These are phyloP conservation scores for Polychaeton citri DNA, from an alignment of 2,329 filamentous ascomycete species.

Conservation along the genomic window DNA sequence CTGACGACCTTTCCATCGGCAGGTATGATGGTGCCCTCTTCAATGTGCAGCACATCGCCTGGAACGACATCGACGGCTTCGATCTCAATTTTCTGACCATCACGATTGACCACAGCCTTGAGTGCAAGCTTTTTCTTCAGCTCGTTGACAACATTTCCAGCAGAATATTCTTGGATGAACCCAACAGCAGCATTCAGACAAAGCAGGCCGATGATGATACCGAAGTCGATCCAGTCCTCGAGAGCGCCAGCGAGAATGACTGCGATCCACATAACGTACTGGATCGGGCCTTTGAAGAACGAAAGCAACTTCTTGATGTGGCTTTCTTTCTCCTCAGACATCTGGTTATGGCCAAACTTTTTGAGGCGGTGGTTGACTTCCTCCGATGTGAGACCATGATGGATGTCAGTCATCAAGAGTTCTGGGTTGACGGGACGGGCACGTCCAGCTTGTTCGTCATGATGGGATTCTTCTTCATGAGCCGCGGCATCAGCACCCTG, in stretches of 20 bases:
- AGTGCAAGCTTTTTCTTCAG: conserved; percentile 82
- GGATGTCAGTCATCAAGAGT: conserved; percentile 63
- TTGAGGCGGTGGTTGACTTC: conserved; percentile 53
- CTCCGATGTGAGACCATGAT: conserved; percentile 55
- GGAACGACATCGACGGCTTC: conserved; percentile 44
- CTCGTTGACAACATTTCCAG: conserved; percentile 79
- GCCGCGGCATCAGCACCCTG: neutral
- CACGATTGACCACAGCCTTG: conserved; percentile 76
- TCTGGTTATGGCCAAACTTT: conserved; percentile 74
- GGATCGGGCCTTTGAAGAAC: conserved; percentile 80
- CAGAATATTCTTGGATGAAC: conserved; percentile 82
- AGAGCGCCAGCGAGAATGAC: conserved; percentile 73
- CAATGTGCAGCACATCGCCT: conserved; percentile 53
- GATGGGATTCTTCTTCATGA: too few species aligned
- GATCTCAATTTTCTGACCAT: conserved; percentile 38
- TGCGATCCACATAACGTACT: conserved; percentile 88
- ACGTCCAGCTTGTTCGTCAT: conserved; percentile 9
- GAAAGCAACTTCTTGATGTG: conserved; percentile 65
- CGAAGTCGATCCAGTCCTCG: conserved; percentile 83
- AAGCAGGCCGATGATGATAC: conserved; percentile 74
- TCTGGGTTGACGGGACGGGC: conserved; percentile 24
- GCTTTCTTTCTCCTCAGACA: conserved; percentile 87
- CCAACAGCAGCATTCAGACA: conserved; percentile 75
- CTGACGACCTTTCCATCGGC: conserved; percentile 79
- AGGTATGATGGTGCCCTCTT: conserved; percentile 72